Conservation (phyloP, 805 yeast genomes). For the Candida khao-thaluensis region DNA sequence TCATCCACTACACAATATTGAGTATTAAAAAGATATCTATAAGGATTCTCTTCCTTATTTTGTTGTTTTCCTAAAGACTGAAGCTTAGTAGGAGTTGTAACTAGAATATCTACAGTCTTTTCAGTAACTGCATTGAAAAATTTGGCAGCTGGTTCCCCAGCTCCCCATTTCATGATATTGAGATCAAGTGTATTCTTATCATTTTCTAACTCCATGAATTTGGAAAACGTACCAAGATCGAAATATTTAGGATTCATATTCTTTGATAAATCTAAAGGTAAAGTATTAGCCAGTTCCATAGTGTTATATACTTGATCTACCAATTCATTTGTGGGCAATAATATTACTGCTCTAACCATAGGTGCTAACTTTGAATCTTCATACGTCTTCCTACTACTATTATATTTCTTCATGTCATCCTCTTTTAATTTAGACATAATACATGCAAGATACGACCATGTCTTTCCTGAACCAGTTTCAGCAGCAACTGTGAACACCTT, state of each 20-base stretch:
- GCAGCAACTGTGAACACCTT: conserved; percentile 83
- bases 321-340: conserved; percentile 88
- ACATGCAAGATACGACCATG: conserved; percentile 86
- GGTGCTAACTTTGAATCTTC: conserved; percentile 26
- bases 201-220: conserved; percentile 25
- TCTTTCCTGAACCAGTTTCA: conserved; percentile 96
- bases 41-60: conserved; percentile 33
- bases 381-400: conserved; percentile 19
- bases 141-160: conserved; percentile 53
- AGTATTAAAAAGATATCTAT: conserved; percentile 43
- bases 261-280: conserved; percentile 22
- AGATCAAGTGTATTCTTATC: conserved; percentile 35
- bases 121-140: conserved; percentile 47
- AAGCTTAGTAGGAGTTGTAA: conserved; percentile 84
- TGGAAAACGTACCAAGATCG: conserved; percentile 15
- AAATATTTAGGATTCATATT: conserved; percentile 17
- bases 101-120: conserved; percentile 67
- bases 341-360: conserved; percentile 63
- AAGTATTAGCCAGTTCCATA: conserved; percentile 29
- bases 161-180: conserved; percentile 59
- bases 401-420: conserved; percentile 40
- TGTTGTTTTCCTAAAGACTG: conserved; percentile 30
- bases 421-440: conserved; percentile 66
- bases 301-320: conserved; percentile 72
- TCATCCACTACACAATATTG: conserved; percentile 79